A percentile compares a stretch with the other conserved stretches of the same genome.
Conservation (phyloP, 345 rosid genomes). For the Eucalyptus globulus region DNA sequence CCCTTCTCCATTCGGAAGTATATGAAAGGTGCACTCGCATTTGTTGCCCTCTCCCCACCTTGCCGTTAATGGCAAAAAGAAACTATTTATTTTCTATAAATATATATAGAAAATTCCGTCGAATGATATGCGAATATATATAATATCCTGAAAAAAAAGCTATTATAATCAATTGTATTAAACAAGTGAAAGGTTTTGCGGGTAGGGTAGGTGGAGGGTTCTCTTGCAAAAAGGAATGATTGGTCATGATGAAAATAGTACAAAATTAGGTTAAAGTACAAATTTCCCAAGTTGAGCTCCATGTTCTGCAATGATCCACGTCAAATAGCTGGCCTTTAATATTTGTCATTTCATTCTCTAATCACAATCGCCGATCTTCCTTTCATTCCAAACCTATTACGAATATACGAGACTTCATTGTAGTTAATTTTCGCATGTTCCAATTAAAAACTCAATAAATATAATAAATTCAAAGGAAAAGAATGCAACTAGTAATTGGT, state of each 20-base stretch:
- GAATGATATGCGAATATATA: background rate
- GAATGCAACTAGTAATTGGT: background rate
- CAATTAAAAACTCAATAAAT: background rate
- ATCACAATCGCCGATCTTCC: background rate
- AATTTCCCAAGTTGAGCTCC: background rate
- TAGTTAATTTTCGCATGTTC: background rate
- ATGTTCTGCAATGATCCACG: background rate
- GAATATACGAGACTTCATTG: background rate
- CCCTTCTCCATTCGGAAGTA: background rate
- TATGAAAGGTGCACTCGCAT: background rate
- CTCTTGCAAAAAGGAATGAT: background rate
- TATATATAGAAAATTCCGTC: background rate
- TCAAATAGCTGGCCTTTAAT: background rate
- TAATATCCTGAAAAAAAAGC: background rate
- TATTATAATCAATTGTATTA: background rate
- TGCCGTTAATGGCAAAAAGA: background rate
- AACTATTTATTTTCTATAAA: background rate
- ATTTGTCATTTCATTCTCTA: background rate
- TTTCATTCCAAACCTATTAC: background rate
- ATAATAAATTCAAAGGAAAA: fast-evolving
- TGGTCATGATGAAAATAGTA: background rate
- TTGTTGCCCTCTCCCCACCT: background rate
- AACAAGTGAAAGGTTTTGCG: background rate
- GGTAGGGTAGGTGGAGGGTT: background rate
- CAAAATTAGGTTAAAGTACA: background rate